These are phyloP conservation scores for Calonectria pauciramosa DNA, from an alignment of 2,329 filamentous ascomycete genomes.

Conservation along the genomic window DNA sequence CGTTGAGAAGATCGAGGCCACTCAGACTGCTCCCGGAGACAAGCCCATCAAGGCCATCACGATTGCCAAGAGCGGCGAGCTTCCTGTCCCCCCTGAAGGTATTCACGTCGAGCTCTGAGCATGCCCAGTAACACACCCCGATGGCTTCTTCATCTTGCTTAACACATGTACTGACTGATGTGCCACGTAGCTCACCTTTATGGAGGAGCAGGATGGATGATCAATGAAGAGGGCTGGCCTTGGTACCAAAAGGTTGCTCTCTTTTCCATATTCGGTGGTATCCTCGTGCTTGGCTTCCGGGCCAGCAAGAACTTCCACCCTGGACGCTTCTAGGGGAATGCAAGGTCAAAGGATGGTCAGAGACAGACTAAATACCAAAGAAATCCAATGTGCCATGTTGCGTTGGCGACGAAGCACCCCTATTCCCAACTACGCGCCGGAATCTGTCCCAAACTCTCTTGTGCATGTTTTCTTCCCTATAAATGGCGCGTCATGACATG, in stretches of 20 bases:
- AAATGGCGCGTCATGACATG: background rate
- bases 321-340: constrained; percentile 18
- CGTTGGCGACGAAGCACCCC: background rate
- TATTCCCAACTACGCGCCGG: background rate
- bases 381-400: background rate
- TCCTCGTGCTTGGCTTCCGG: constrained; percentile 41
- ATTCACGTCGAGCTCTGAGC: constrained; percentile 89
- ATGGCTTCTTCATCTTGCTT: constrained; percentile 42
- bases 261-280: constrained; percentile 37
- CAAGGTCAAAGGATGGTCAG: background rate
- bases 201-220: constrained; percentile 40
- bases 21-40: constrained; percentile 74
- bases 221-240: constrained; percentile 41
- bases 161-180: constrained; percentile 52
- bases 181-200: constrained; percentile 46
- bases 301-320: constrained; percentile 28
- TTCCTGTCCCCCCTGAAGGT: constrained; percentile 90
- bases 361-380: constrained; percentile 10
- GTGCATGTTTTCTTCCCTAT: background rate
- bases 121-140: constrained; percentile 37
- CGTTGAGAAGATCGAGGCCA: constrained; percentile 83
- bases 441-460: background rate
- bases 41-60: constrained; percentile 78
- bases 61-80: constrained; percentile 87
- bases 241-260: constrained; percentile 40